phyloP scores from a whole-genome alignment of 202 grass and related monocot species.

The Elaeis oleifera region DNA sequence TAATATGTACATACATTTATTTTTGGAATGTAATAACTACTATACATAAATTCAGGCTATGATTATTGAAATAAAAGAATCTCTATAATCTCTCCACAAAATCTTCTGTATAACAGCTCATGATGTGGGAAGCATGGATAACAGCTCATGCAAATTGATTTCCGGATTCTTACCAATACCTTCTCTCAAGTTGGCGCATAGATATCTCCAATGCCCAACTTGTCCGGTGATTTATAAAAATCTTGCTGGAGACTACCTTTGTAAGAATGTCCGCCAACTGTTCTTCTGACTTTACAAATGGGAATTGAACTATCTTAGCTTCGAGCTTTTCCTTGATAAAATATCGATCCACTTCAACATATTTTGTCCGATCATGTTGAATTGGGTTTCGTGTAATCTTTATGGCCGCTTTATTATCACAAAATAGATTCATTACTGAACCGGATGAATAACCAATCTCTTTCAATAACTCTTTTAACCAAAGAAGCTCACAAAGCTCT shows the following conservation, averaged over 20 bases:
- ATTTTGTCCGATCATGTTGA: constrained; percentile 10
- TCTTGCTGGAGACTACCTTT: neutral
- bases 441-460: neutral
- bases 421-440: neutral
- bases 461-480: neutral
- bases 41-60: too few relatives aligned
- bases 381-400: neutral
- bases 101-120: too few relatives aligned
- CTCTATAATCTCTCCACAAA: too few relatives aligned
- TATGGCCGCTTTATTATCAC: constrained; percentile 12
- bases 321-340: constrained; percentile 21
- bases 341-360: constrained; percentile 14
- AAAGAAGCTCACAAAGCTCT: neutral
- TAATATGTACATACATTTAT: too few relatives aligned
- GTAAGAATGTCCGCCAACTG: constrained; percentile 8
- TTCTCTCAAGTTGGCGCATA: too few relatives aligned
- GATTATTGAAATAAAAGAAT: too few relatives aligned
- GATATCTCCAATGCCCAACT: neutral
- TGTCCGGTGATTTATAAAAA: neutral
- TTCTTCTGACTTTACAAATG: neutral
- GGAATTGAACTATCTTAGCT: neutral
- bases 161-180: too few relatives aligned
- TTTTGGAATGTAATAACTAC: too few relatives aligned
- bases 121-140: too few relatives aligned
- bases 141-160: too few relatives aligned